These are phyloP conservation scores for Thelonectria blattea DNA, from an alignment of 2,329 filamentous ascomycete genomes.

Conservation along the genomic window DNA sequence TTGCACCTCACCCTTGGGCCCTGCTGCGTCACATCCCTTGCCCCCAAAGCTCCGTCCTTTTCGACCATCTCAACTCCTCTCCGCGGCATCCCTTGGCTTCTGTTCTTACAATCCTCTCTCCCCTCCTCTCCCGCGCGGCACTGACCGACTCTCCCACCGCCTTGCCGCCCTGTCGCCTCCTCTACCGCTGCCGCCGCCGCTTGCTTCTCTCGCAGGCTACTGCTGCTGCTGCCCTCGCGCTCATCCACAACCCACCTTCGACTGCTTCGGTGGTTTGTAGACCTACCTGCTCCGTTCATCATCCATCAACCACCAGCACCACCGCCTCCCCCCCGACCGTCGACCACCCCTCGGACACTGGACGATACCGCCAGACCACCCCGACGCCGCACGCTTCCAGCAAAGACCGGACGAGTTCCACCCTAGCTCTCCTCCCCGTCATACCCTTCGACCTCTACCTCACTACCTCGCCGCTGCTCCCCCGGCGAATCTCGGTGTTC, in stretches of 20 bases:
- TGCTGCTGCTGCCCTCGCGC: slow-evolving; percentile 21
- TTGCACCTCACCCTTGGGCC: slow-evolving; percentile 30
- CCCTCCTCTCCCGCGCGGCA: slow-evolving; percentile 8
- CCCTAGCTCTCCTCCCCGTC: slow-evolving; percentile 28
- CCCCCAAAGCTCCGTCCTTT: slow-evolving; percentile 19
- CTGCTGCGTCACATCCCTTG: slow-evolving; percentile 33
- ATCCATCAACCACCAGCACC: slow-evolving; percentile 16
- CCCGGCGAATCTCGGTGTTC: slow-evolving; percentile 22
- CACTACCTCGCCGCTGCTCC: slow-evolving; percentile 22
- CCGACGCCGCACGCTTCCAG: slow-evolving; percentile 31
- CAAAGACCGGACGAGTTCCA: slow-evolving; percentile 32
- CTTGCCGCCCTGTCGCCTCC: slow-evolving; percentile 9
- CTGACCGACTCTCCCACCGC: slow-evolving; percentile 19
- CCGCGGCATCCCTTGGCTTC: slow-evolving; percentile 19
- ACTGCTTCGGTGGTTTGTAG: slow-evolving; percentile 15
- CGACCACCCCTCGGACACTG: slow-evolving; percentile 6
- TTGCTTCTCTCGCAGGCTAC: not conserved
- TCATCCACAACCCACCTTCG: slow-evolving; percentile 19
- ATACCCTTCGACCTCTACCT: slow-evolving; percentile 26
- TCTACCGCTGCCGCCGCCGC: not conserved
- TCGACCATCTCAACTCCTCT: slow-evolving; percentile 21
- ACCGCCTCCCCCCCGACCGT: slow-evolving; percentile 10
- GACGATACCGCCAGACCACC: slow-evolving; percentile 6
- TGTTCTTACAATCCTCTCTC: slow-evolving; percentile 9
- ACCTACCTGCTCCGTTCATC: slow-evolving; percentile 6